Base-by-base conservation (phyloP, 1,284 basidiomycete genomes). In the Ganoderma boninense region DNA sequence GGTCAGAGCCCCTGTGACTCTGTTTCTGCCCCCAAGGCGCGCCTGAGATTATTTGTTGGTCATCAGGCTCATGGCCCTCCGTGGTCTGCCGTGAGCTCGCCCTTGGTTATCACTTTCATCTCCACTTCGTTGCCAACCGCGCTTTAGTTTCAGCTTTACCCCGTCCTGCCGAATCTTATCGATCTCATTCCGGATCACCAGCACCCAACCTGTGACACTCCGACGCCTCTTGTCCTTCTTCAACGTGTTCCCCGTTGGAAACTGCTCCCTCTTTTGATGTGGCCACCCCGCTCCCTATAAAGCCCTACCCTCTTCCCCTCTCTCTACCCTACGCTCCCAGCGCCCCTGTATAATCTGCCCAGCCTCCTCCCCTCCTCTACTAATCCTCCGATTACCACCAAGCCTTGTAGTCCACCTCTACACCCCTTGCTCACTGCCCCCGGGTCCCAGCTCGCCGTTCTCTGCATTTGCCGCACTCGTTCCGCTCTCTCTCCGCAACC, bases 141-240 rank as follows among this genome's bases (percentile, higher is more conserved):
- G 56, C 66, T 66, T 66, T 44, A 38, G 64, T 67, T 71, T 68
- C 65, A 65, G 67, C 68, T 54, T 59, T 62, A 52, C 38, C 20
- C 49, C 62, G 69, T 23, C 46, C 20, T 65, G 72, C 72, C 72
- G 77, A 75, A 76, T 71, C 60, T 79, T 79, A 79, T 80, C 79
- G 74, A 77, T 76, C 74, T 71, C 72, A 64, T 63, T 69, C 78
- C 78, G 77, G 77, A 77, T 78, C 77, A 77, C 71, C 74, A 72
- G 44, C 69, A 56, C 64, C 54, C 67, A 74, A 77, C 77, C 74
- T 80, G 76, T 79, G 75, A 77, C 77, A 69, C 64, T 64, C 70
- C 62, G 69, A 66, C 63, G 63, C 67, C 52, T 73, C 52, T 73
- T 73, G 67, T 56, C 60, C 76, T n/a, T 49, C 46, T 49, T 77